A percentile compares a stretch with the other conserved stretches of the same genome.
phyloP scores from a whole-genome alignment of 116 monocot species.

The Posidonia oceanica region DNA sequence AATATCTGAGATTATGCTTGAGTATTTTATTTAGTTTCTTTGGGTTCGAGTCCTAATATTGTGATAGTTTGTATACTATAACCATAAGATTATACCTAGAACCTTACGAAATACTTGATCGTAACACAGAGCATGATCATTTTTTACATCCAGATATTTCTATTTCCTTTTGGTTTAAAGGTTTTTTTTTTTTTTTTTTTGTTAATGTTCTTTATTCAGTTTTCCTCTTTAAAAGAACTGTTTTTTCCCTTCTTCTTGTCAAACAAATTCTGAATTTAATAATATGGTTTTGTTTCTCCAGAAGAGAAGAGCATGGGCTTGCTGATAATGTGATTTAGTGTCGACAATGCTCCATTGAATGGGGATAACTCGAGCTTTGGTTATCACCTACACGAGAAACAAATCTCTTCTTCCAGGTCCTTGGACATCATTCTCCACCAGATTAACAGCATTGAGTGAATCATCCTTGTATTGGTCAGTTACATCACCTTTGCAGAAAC shows the following conservation, averaged over 20 bases:
- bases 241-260: neutral
- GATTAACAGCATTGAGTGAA: neutral
- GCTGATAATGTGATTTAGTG: neutral
- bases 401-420: neutral
- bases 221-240: neutral
- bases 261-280: neutral
- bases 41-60: no score
- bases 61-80: no score
- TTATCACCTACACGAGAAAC: neutral
- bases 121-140: no score
- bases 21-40: no score
- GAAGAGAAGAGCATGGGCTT: neutral
- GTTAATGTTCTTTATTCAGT: neutral
- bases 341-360: neutral
- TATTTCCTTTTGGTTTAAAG: no score
- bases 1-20: no score
- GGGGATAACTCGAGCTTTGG: neutral
- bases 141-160: no score
- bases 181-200: no score
- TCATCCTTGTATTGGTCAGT: neutral
- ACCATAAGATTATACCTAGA: no score
- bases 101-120: no score
- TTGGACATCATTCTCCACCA: neutral
- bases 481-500: conserved; percentile 12
- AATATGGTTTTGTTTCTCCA: no score